Evolutionary conservation across 345 rosid genomes (phyloP).

Genomic region (Moringa oleifera): DNA sequence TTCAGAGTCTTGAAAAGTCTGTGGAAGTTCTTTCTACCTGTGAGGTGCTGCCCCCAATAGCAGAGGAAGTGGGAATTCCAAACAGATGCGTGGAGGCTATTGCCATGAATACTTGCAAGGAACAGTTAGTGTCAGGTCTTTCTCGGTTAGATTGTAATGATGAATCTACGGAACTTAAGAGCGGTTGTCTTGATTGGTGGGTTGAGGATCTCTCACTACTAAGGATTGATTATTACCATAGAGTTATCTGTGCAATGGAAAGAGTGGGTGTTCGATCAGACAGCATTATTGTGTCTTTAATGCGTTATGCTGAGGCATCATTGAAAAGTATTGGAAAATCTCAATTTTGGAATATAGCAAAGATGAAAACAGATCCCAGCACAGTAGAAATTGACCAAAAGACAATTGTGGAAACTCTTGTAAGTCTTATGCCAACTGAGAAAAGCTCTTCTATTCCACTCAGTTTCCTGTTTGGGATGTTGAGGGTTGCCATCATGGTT

Average conservation of each 20-base stretch:
- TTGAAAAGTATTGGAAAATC: constrained; percentile 52
- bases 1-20: constrained; percentile 58
- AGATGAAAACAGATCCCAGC: constrained; percentile 29
- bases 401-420: constrained; percentile 56
- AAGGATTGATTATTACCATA: constrained; percentile 48
- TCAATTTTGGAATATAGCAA: constrained; percentile 46
- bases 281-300: constrained; percentile 54
- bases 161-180: constrained; percentile 53
- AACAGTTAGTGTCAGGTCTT: constrained; percentile 64
- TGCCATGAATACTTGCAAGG: constrained; percentile 66
- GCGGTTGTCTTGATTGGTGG: constrained; percentile 68
- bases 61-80: constrained; percentile 50
- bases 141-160: constrained; percentile 39
- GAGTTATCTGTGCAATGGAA: constrained; percentile 57
- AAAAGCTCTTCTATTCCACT: constrained; percentile 43
- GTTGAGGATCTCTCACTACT: constrained; percentile 65
- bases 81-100: constrained; percentile 66
- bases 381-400: constrained; percentile 42
- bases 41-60: constrained; percentile 34
- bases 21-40: constrained; percentile 61
- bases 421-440: constrained; percentile 51
- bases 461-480: constrained; percentile 74
- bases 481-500: constrained; percentile 52
- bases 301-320: constrained; percentile 72
- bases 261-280: constrained; percentile 48